Base-by-base conservation (phyloP, 1,139 yeast species). In the Pichia sp. region DNA sequence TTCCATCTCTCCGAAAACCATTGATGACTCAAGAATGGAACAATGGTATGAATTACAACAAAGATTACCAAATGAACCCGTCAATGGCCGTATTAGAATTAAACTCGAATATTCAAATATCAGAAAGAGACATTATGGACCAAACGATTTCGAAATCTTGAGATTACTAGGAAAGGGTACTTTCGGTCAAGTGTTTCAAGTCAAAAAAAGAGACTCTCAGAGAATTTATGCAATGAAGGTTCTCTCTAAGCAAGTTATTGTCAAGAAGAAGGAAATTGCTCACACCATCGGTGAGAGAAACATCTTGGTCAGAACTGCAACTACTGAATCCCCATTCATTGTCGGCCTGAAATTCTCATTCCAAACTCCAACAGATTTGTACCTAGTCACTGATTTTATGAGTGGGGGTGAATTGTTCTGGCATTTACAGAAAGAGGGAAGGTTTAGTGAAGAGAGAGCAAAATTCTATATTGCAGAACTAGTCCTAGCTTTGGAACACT, bases 141-240 rank as follows among this genome's bases (percentile, higher is more conserved):
- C 97, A 6, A 81, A 81, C 41, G 96, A 91, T 62, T 91, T 91
- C 59, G 96, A 88, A 55, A 84, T 88, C 15, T 72, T 91, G 50
- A 72, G 95, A 53, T 67, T 91, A 37, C 69, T 91, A 44, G 98
- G 98, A 43, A 87, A 86, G 56, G 98, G 98, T 35, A 91, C 97
- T 0, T 91, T 91, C 67, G 98, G 98, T 22, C 95, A 85, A 62
- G 98, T 91, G 27, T 91, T 81, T 60, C 97, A 88, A 62, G 98
- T 91, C 32, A 78, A 83, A 49, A 91, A 88, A 69, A 72, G 71
- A 52, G 97, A 88, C 55, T 86, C 94, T 5, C 75, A 77, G 40
- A 73, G 96, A 50, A 80, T 91, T 42, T 91, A 91, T 58, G 98
- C 98, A 32, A 91, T 91, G 98, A 91, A 91, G 62, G 94, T 91